Conservation (phyloP, 2,329 filamentous ascomycete species). For the Seiridium unicorne region DNA sequence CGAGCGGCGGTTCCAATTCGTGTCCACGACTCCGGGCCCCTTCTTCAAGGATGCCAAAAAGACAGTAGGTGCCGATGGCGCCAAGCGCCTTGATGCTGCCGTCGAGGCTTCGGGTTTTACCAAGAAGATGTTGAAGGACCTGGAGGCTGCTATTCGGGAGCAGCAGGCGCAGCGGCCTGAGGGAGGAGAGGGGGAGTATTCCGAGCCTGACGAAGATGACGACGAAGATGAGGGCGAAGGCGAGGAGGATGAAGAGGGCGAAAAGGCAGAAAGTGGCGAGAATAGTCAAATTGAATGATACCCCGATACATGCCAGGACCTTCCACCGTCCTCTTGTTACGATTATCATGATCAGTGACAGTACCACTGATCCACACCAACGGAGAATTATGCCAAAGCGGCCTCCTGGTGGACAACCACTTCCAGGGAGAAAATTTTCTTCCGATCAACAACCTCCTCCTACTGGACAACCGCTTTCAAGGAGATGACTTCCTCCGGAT, state of each 20-base stretch:
- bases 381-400: no score
- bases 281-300: slow-evolving; percentile 11
- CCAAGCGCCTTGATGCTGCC: slow-evolving; percentile 75
- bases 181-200: slow-evolving; percentile 35
- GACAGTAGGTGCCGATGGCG: slow-evolving; percentile 62
- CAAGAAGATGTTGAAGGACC: slow-evolving; percentile 92
- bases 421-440: no score
- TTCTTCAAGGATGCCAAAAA: slow-evolving; percentile 84
- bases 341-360: no score
- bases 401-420: no score
- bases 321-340: no score
- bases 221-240: slow-evolving; percentile 33
- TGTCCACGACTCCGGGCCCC: slow-evolving; percentile 76
- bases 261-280: slow-evolving; percentile 30
- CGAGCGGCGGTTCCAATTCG: slow-evolving; percentile 82
- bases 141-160: slow-evolving; percentile 86
- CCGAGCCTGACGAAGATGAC: slow-evolving; percentile 34
- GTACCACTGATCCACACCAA: no score
- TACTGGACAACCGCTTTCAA: no score
- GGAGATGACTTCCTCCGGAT: no score
- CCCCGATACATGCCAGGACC: no score
- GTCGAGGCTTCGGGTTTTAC: slow-evolving; percentile 94
- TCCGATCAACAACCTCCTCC: no score
- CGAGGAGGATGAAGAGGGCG: slow-evolving; percentile 25
- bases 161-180: slow-evolving; percentile 53